Conservation (phyloP, 176 grass and related monocot genomes). For the Rhynchospora pubera region DNA sequence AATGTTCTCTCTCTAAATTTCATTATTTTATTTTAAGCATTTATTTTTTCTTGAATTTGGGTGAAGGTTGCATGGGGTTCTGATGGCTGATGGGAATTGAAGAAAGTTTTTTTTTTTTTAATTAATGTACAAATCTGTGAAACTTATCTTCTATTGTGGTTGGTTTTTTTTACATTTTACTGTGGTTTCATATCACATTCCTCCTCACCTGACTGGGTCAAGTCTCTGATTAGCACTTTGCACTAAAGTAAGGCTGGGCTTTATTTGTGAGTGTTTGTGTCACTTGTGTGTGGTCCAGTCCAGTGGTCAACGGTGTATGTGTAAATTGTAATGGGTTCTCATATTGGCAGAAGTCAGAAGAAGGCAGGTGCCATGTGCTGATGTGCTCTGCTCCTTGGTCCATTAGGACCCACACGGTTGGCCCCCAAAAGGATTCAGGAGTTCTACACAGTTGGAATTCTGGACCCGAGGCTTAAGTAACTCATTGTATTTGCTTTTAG, state of each 20-base stretch:
- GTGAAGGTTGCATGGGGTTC: not conserved
- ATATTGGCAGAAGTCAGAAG: not conserved
- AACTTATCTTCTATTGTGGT: not conserved
- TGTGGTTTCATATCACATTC: not conserved
- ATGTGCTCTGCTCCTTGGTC: not conserved
- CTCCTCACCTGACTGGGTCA: not conserved
- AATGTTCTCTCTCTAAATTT: constrained; percentile 27
- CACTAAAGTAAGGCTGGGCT: not conserved
- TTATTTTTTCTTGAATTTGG: constrained; percentile 14
- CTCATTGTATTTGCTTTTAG: not conserved
- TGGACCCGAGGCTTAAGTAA: not conserved
- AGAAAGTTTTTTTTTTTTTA: not conserved
- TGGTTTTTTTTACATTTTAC: not conserved
- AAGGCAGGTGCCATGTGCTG: not conserved
- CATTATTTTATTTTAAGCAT: not conserved
- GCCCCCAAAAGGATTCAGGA: not conserved
- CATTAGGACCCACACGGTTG: not conserved
- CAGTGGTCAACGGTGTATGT: not conserved
- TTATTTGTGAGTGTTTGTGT: not conserved
- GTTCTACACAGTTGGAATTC: not conserved
- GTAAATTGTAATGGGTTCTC: not conserved
- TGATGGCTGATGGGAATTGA: not conserved
- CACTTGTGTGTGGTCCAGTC: not conserved
- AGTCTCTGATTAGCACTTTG: not conserved
- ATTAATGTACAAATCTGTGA: not conserved